Conservation (phyloP, 2,329 filamentous ascomycete genomes). For the Exserohilum rostratum region DNA sequence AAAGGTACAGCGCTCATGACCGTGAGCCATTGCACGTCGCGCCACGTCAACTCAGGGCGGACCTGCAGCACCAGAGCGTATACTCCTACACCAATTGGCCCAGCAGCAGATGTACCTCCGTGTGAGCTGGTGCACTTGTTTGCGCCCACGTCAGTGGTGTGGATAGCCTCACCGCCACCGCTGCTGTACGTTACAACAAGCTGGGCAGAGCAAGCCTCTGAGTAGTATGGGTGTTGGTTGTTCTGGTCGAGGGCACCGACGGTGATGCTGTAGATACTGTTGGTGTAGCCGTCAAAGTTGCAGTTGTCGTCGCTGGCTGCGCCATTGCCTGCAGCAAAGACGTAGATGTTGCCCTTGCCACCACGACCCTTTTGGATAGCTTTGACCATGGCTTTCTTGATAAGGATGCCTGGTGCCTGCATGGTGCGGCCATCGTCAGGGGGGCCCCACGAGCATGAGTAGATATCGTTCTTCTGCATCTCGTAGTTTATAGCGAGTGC, state of each 20-base stretch:
- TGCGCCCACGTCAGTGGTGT: slow-evolving; percentile 91
- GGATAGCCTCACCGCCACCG: slow-evolving; percentile 85
- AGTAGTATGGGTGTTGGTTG: slow-evolving; percentile 92
- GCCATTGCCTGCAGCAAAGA: slow-evolving; percentile 96
- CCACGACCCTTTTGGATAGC: slow-evolving; percentile 85
- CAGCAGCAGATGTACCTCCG: slow-evolving; percentile 93
- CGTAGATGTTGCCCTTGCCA: slow-evolving; percentile 87
- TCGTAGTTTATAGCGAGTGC: slow-evolving; percentile 91
- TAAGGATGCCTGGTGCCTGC: slow-evolving; percentile 89
- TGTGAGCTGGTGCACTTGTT: slow-evolving; percentile 82
- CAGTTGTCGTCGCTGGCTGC: slow-evolving; percentile 89
- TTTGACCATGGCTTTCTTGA: slow-evolving; percentile 88
- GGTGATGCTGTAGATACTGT: slow-evolving; percentile 98
- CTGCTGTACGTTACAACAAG: slow-evolving; percentile 97
- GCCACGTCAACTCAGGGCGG: slow-evolving; percentile 87
- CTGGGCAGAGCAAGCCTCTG: slow-evolving; percentile 93
- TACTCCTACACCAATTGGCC: slow-evolving; percentile 88
- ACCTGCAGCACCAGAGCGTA: slow-evolving; percentile 86
- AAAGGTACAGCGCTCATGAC: slow-evolving; percentile 83
- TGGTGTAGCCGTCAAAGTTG: slow-evolving; percentile 99
- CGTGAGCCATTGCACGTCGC: slow-evolving; percentile 91
- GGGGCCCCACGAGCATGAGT: slow-evolving; percentile 98
- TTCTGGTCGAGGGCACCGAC: slow-evolving; percentile 90
- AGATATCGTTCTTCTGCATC: slow-evolving; percentile 91
- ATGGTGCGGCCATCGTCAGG: slow-evolving; percentile 92